Evolutionary conservation across 2,329 filamentous ascomycete species (phyloP), one percentile per base, ranked within the genome.

Genomic region (Scytalidium lignicola): DNA sequence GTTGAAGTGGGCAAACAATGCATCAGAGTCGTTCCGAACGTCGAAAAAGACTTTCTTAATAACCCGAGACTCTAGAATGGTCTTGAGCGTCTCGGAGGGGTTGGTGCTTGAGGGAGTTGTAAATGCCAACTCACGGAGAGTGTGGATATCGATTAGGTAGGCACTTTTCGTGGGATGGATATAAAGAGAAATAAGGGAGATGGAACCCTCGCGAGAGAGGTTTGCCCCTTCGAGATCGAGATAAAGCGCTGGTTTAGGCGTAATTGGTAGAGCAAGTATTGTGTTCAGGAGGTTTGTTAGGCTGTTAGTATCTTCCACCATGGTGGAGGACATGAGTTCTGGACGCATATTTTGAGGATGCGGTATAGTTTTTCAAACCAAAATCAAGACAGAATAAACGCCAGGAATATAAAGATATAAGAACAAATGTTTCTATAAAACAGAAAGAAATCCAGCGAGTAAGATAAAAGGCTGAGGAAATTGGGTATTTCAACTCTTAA

Each of bases 21-120:
- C 77, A 55, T 82, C 74, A 0, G 79, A 76, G 55, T 82, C 76
- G 51, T 75, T 76, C 2, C 77, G 73, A 9, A 82, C 66, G 52
- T 83, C 79, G 54, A 80, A 82, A 48, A 82, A 70, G 21, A 74
- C 71, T 52, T 82, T 82, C 0, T 62, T 59, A 13, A 74, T 70
- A 0, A 39, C 9, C 0, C 53, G 12, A 0, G 65, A 69, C 58
- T 81, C 72, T 1, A 81, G 59, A 12, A 80, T 67, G 0, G 45
- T 43, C 50, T 71, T 70, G 2, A 72, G 49, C 9, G 45, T 44
- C 3, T 59, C 65, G 1, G 51, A 55, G 69, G 51, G 2, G 55
- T 62, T 10, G 40, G 51, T 44, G 9, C 46, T 52, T 1, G 46
- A 50, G n/a, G 32, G 32, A 4, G 32, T 37, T 17, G 32, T 37